Evolutionary conservation across 2,329 filamentous ascomycete genomes (phyloP).

Genomic region (Apiospora koreana): DNA sequence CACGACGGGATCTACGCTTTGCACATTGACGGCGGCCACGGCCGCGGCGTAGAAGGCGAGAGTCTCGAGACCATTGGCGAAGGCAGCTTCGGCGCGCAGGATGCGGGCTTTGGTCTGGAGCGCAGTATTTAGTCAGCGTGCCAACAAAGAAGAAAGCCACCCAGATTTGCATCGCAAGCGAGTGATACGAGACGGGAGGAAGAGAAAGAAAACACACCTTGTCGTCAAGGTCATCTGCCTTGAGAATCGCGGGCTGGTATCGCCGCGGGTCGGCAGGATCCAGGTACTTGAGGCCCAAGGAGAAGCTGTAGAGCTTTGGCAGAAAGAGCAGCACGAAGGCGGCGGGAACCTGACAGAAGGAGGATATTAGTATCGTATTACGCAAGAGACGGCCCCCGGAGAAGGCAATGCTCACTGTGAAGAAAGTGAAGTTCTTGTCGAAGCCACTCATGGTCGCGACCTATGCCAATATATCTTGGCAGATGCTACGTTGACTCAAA

Average conservation of each 20-base stretch:
- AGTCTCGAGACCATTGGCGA: constrained; percentile 22
- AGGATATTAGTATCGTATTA: neutral
- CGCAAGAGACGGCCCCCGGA: neutral
- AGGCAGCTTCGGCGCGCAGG: constrained; percentile 19
- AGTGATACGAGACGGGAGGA: neutral
- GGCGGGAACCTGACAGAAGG: constrained; percentile 15
- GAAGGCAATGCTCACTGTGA: neutral
- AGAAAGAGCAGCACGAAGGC: constrained; percentile 20
- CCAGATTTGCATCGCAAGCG: neutral
- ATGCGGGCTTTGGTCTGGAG: constrained; percentile 18
- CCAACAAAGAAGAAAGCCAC: too few species aligned
- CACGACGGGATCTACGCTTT: constrained; percentile 7
- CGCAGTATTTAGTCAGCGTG: neutral
- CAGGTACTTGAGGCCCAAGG: constrained; percentile 16
- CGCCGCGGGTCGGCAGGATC: constrained; percentile 17
- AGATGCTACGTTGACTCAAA: neutral
- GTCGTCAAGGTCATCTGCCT: constrained; percentile 18
- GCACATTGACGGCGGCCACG: constrained; percentile 16
- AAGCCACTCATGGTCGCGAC: constrained; percentile 2
- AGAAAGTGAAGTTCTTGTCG: constrained; percentile 15
- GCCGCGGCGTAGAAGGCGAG: constrained; percentile 19
- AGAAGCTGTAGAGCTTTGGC: constrained; percentile 20
- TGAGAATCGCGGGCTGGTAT: constrained; percentile 18
- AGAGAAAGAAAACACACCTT: constrained; percentile 9
- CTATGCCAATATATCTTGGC: neutral